These are phyloP conservation scores for Colletotrichum tamarilloi DNA, from an alignment of 2,329 filamentous ascomycete genomes.

Conservation along the genomic window DNA sequence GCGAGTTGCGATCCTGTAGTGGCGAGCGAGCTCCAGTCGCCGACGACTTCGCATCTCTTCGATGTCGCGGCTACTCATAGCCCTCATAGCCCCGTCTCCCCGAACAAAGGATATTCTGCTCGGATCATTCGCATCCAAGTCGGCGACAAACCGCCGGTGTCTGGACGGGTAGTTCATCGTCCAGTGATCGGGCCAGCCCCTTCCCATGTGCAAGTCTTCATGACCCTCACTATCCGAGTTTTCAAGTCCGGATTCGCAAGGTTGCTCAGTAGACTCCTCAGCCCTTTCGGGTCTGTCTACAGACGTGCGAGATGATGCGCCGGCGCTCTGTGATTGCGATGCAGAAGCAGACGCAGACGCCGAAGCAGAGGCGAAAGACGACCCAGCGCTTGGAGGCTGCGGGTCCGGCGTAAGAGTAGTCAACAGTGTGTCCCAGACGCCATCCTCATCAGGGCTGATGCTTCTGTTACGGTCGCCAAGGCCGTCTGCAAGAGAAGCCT, in stretches of 20 bases:
- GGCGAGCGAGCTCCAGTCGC: slow-evolving; percentile 25
- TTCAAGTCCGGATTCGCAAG: slow-evolving; percentile 65
- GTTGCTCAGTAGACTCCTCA: slow-evolving; percentile 52
- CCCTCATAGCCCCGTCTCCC: not conserved
- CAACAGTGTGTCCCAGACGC: slow-evolving; percentile 83
- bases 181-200: slow-evolving; percentile 28
- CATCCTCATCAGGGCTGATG: slow-evolving; percentile 75
- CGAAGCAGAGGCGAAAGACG: slow-evolving; percentile 81
- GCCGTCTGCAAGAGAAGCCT: slow-evolving; percentile 65
- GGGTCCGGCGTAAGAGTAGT: slow-evolving; percentile 85
- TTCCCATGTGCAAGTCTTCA: slow-evolving; percentile 36
- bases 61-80: not conserved
- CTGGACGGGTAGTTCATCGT: slow-evolving; percentile 35
- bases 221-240: slow-evolving; percentile 64
- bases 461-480: slow-evolving; percentile 88
- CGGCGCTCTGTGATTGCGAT: slow-evolving; percentile 52
- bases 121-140: slow-evolving; percentile 28
- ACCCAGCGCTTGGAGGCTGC: slow-evolving; percentile 81
- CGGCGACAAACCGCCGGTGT: slow-evolving; percentile 32
- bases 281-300: slow-evolving; percentile 53
- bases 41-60: slow-evolving; percentile 28
- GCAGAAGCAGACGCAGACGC: slow-evolving; percentile 59
- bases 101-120: slow-evolving; percentile 28
- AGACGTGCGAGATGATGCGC: slow-evolving; percentile 58
- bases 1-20: slow-evolving; percentile 19